phyloP scores from a whole-genome alignment of 2,329 filamentous ascomycete species.

The Whalleya microplaca region DNA sequence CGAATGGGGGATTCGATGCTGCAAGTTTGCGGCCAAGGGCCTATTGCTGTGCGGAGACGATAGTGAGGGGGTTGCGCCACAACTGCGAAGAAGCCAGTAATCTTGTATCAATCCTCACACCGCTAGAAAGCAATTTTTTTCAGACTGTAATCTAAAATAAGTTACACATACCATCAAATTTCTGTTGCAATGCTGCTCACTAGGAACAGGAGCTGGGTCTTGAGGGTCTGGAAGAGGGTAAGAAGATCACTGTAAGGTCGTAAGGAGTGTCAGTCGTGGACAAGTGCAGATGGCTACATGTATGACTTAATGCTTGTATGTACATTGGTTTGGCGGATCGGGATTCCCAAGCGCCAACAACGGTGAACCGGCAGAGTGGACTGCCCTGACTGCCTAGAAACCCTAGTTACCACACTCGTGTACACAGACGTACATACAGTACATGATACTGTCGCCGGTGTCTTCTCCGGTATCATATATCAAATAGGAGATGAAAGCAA shows the following conservation, averaged over 20 bases:
- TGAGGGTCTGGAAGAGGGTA: background rate
- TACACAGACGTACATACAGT: background rate
- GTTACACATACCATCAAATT: background rate
- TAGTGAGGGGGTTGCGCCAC: conserved; percentile 18
- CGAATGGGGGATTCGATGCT: conserved; percentile 16
- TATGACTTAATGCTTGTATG: background rate
- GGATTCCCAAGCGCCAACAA: background rate
- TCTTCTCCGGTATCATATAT: background rate
- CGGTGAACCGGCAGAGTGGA: background rate
- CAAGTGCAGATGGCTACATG: background rate
- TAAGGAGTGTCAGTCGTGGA: background rate
- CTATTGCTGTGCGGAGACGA: conserved; percentile 21
- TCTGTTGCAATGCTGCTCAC: background rate
- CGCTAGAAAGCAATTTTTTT: background rate
- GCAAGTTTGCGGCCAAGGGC: conserved; percentile 20
- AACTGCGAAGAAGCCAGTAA: background rate
- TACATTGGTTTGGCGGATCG: background rate
- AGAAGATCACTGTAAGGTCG: background rate
- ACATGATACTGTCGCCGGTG: background rate
- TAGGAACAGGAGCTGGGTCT: background rate
- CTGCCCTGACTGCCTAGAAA: too few species aligned
- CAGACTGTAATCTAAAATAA: background rate
- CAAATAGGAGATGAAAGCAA: background rate
- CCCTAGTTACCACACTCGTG: background rate
- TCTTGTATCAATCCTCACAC: background rate